phyloP scores from a whole-genome alignment of 2,329 filamentous ascomycete species.

The Cytospora chrysosperma region DNA sequence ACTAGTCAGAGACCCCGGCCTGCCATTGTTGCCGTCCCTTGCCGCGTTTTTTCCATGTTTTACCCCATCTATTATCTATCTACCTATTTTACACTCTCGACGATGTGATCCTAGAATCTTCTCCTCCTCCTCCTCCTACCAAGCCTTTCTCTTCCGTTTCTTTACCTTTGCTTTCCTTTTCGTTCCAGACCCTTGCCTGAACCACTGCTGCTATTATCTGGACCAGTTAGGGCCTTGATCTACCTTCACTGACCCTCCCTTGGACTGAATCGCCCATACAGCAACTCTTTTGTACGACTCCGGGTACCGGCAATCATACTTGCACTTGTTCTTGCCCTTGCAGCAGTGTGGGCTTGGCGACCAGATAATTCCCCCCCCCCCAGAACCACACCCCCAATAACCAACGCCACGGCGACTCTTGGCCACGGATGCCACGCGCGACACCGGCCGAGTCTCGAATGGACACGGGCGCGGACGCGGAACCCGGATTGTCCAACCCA shows the following conservation, averaged over 20 bases:
- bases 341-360: conserved; percentile 7
- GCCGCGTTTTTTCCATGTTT: background rate
- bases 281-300: background rate
- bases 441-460: background rate
- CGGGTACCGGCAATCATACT: conserved; percentile 6
- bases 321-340: background rate
- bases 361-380: no score
- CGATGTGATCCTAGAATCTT: background rate
- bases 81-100: no score
- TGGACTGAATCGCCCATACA: background rate
- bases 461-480: background rate
- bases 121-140: background rate
- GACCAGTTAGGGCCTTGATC: background rate
- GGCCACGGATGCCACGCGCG: conserved; percentile 2
- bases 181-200: no score
- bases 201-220: background rate
- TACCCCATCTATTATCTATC: no score
- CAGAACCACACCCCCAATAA: no score
- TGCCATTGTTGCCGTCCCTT: background rate
- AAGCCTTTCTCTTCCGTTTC: background rate
- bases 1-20: background rate
- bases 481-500: background rate
- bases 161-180: no score
- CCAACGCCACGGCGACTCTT: background rate
- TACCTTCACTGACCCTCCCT: background rate